Evolutionary conservation across 2,329 filamentous ascomycete genomes (phyloP).

Genomic region (Xylariales sp.): DNA sequence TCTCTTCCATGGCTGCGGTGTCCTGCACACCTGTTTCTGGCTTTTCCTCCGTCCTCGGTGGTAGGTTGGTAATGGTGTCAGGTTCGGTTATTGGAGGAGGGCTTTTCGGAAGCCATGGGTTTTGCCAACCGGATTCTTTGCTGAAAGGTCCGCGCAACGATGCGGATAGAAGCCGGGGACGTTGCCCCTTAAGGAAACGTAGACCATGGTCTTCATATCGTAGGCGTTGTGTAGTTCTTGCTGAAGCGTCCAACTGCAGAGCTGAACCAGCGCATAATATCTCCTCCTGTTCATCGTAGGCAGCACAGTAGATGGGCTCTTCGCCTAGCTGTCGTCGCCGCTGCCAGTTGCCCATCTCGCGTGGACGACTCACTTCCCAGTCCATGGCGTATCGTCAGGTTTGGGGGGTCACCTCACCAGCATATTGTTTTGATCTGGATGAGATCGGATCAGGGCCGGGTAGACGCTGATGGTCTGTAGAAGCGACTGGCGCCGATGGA

Average conservation of each 20-base stretch:
- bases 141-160: constrained; percentile 59
- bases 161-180: constrained; percentile 56
- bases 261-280: constrained; percentile 54
- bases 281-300: constrained; percentile 33
- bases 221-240: constrained; percentile 43
- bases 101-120: constrained; percentile 45
- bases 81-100: constrained; percentile 5
- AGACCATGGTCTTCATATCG: constrained; percentile 57
- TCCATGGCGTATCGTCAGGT: too few relatives aligned
- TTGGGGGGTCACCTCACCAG: too few relatives aligned
- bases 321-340: constrained; percentile 15
- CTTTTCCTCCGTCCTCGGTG: constrained; percentile 7
- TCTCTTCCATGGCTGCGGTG: constrained; percentile 12
- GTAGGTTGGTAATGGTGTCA: too few relatives aligned
- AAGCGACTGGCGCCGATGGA: too few relatives aligned
- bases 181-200: constrained; percentile 52
- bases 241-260: constrained; percentile 45
- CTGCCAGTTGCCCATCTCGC: background rate
- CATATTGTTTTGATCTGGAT: too few relatives aligned
- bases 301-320: constrained; percentile 44
- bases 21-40: constrained; percentile 4
- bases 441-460: too few relatives aligned
- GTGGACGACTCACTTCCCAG: too few relatives aligned
- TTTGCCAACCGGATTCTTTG: constrained; percentile 41
- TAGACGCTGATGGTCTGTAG: too few relatives aligned